These are phyloP conservation scores for Syncephalis plumigaleata DNA, from an alignment of 371 early-diverging fungal genomes.

Conservation along the genomic window DNA sequence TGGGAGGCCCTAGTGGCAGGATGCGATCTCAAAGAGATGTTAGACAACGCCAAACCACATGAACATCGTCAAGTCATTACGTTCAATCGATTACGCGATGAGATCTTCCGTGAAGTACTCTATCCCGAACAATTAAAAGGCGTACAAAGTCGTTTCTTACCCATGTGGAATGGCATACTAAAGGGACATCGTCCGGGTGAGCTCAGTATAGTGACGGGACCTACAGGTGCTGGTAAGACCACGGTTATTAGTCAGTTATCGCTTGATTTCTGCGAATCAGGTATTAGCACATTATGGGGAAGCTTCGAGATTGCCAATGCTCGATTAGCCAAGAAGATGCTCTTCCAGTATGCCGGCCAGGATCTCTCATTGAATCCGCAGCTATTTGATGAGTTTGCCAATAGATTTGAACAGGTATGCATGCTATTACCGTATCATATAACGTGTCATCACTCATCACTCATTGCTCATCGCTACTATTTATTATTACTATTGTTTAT, in stretches of 20 bases:
- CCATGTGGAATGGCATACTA: slow-evolving; percentile 33
- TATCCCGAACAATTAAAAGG: slow-evolving; percentile 48
- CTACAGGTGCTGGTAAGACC: slow-evolving; percentile 63
- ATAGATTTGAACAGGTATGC: slow-evolving; percentile 39
- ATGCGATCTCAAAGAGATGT: slow-evolving; percentile 13
- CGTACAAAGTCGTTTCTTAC: slow-evolving; percentile 35
- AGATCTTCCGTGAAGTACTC: slow-evolving; percentile 42
- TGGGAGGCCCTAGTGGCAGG: slow-evolving; percentile 16
- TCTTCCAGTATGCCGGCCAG: slow-evolving; percentile 43
- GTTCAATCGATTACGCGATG: slow-evolving; percentile 36
- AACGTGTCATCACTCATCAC: no score
- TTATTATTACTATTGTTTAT: background rate
- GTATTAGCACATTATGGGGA: slow-evolving; percentile 64
- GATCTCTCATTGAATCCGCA: slow-evolving; percentile 24
- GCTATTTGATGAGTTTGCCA: slow-evolving; percentile 31
- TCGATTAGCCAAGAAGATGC: slow-evolving; percentile 50
- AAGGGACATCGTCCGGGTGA: slow-evolving; percentile 64
- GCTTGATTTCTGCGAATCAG: slow-evolving; percentile 50
- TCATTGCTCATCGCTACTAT: no score
- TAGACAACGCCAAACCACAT: slow-evolving; percentile 21
- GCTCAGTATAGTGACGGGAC: slow-evolving; percentile 52
- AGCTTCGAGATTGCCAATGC: slow-evolving; percentile 62
- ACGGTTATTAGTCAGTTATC: slow-evolving; percentile 58
- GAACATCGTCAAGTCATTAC: slow-evolving; percentile 46
- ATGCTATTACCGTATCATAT: background rate